These are phyloP conservation scores for Apiospora pterosperma DNA, from an alignment of 2,329 filamentous ascomycete species.

Conservation along the genomic window DNA sequence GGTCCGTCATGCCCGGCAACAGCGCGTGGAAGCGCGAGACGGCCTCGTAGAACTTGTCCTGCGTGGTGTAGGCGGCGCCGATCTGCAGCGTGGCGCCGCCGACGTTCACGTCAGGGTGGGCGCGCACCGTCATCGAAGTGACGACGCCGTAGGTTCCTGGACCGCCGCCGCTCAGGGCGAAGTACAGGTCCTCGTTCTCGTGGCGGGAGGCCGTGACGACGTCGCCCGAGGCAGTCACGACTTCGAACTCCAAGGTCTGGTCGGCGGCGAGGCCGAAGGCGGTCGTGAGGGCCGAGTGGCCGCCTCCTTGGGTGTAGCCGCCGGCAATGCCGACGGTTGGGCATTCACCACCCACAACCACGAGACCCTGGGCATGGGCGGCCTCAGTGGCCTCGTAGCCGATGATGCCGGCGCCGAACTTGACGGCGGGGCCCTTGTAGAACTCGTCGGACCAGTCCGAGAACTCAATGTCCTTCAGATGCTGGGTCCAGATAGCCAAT, in stretches of 20 bases:
- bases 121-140: conserved; percentile 18
- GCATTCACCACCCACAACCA: conserved; percentile 44
- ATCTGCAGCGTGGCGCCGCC: conserved; percentile 18
- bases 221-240: conserved; percentile 32
- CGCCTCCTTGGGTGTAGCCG: conserved; percentile 52
- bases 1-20: conserved; percentile 21
- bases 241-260: conserved; percentile 41
- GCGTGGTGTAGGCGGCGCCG: conserved; percentile 15
- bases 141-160: conserved; percentile 48
- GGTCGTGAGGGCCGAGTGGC: conserved; percentile 42
- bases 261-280: conserved; percentile 46
- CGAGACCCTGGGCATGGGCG: conserved; percentile 33
- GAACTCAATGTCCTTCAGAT: conserved; percentile 24
- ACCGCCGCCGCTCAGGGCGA: conserved; percentile 48
- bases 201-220: conserved; percentile 35
- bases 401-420: conserved; percentile 23
- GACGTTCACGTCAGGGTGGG: conserved; percentile 14
- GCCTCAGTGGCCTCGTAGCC: conserved; percentile 20
- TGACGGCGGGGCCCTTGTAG: conserved; percentile 24
- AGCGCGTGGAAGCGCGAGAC: conserved; percentile 19
- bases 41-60: conserved; percentile 16
- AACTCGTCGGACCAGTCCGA: conserved; percentile 17
- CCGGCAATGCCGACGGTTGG: conserved; percentile 48
- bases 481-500: conserved; percentile 28
- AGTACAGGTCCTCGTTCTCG: conserved; percentile 47